These are phyloP conservation scores for Fusarium duplospermum DNA, from an alignment of 2,329 filamentous ascomycete species.

Conservation along the genomic window DNA sequence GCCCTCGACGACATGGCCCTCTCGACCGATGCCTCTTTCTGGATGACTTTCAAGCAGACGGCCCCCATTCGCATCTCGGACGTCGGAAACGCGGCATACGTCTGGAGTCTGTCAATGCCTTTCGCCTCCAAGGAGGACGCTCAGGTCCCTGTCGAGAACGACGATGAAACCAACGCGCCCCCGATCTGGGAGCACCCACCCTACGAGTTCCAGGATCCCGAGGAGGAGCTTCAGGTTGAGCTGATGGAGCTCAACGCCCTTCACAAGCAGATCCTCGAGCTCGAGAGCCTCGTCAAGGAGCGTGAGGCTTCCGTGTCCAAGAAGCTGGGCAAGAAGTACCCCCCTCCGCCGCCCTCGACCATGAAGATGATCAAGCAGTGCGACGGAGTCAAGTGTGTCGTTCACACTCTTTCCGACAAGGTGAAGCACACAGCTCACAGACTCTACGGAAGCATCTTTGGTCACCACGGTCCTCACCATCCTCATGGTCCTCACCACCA, in stretches of 20 bases:
- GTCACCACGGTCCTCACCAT: slow-evolving; percentile 14
- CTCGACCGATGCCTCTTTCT: slow-evolving; percentile 53
- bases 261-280: slow-evolving; percentile 53
- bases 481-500: slow-evolving; percentile 7
- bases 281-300: slow-evolving; percentile 56
- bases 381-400: slow-evolving; percentile 51
- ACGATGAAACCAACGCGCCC: slow-evolving; percentile 5
- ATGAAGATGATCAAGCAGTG: slow-evolving; percentile 32
- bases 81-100: slow-evolving; percentile 54
- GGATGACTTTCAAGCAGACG: slow-evolving; percentile 60
- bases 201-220: slow-evolving; percentile 44
- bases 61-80: slow-evolving; percentile 55
- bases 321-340: slow-evolving; percentile 46
- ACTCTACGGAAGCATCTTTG: slow-evolving; percentile 36
- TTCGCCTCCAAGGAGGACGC: slow-evolving; percentile 32
- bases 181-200: slow-evolving; percentile 23
- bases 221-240: slow-evolving; percentile 54
- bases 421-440: slow-evolving; percentile 48
- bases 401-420: slow-evolving; percentile 53
- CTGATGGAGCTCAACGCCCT: slow-evolving; percentile 59
- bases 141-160: background rate
- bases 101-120: slow-evolving; percentile 40
- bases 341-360: slow-evolving; percentile 38
- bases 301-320: slow-evolving; percentile 56
- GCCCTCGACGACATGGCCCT: slow-evolving; percentile 56